Evolutionary conservation across 2,329 filamentous ascomycete genomes (phyloP).

Genomic region (Colletotrichum paranaense): DNA sequence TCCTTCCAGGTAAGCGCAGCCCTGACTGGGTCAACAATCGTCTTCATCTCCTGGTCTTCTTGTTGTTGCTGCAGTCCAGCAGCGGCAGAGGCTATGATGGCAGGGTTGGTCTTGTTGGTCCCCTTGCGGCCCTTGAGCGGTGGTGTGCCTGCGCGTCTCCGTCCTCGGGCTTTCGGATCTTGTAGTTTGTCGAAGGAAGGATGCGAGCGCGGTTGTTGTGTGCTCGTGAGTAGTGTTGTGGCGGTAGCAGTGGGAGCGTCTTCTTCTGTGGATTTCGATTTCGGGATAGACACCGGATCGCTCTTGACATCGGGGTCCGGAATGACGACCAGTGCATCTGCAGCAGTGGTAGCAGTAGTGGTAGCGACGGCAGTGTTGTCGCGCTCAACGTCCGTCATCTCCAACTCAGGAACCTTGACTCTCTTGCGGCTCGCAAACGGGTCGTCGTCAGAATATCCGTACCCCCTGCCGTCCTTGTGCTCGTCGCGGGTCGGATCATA

Average conservation of each 20-base stretch:
- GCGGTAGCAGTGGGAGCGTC: constrained; percentile 26
- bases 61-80: constrained; percentile 16
- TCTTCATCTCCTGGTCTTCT: constrained; percentile 45
- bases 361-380: not conserved
- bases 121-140: constrained; percentile 40
- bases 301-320: constrained; percentile 30
- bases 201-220: constrained; percentile 46
- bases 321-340: constrained; percentile 27
- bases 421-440: constrained; percentile 50
- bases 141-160: constrained; percentile 51
- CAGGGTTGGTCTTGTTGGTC: not conserved
- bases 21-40: constrained; percentile 63
- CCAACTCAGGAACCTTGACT: constrained; percentile 46
- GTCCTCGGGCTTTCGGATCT: constrained; percentile 51
- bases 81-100: not conserved
- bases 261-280: not conserved
- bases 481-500: constrained; percentile 38
- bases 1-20: constrained; percentile 75
- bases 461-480: constrained; percentile 37
- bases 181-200: constrained; percentile 52
- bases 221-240: not conserved
- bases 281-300: constrained; percentile 8
- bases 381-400: constrained; percentile 43
- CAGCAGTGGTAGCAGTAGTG: not conserved
- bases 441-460: constrained; percentile 42